These are phyloP conservation scores for Murraya paniculata DNA, from an alignment of 345 rosid genomes.

Conservation along the genomic window DNA sequence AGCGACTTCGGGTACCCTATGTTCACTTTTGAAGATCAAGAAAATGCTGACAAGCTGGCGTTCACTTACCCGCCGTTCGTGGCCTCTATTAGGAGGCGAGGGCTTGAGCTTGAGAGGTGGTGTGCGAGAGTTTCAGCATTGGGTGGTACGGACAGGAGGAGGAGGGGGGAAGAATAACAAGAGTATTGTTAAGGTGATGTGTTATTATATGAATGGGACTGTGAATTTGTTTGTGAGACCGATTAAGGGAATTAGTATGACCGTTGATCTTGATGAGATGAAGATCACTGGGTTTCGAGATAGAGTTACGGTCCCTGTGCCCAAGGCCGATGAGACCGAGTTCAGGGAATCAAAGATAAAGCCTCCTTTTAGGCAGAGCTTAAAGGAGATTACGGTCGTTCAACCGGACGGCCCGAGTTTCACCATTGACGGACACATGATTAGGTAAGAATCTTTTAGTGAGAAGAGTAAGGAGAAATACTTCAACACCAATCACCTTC, in stretches of 20 bases:
- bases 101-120: constrained; percentile 29
- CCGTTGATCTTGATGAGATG: constrained; percentile 35
- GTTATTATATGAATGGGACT: constrained; percentile 35
- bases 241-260: constrained; percentile 30
- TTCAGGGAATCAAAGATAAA: constrained; percentile 32
- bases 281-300: constrained; percentile 25
- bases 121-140: constrained; percentile 15
- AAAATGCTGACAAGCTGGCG: constrained; percentile 12
- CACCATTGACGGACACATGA: constrained; percentile 27
- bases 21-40: constrained; percentile 27
- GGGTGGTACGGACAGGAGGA: constrained; percentile 40
- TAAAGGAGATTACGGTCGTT: constrained; percentile 27
- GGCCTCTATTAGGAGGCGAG: constrained; percentile 25
- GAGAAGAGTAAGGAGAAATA: neutral
- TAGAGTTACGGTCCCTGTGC: constrained; percentile 26
- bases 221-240: constrained; percentile 39
- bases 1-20: constrained; percentile 33
- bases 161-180: constrained; percentile 19
- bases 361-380: constrained; percentile 14
- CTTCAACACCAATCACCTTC: too few relatives aligned
- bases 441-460: constrained; percentile 17
- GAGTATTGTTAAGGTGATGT: constrained; percentile 32
- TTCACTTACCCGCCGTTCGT: constrained; percentile 26
- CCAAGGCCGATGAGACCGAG: constrained; percentile 39
- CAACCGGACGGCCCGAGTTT: constrained; percentile 46